Percentiles rank a stretch among this genome's conserved stretches.
Conservation (phyloP, 1,284 basidiomycete species). For the Sphaerobolus stellatus region DNA sequence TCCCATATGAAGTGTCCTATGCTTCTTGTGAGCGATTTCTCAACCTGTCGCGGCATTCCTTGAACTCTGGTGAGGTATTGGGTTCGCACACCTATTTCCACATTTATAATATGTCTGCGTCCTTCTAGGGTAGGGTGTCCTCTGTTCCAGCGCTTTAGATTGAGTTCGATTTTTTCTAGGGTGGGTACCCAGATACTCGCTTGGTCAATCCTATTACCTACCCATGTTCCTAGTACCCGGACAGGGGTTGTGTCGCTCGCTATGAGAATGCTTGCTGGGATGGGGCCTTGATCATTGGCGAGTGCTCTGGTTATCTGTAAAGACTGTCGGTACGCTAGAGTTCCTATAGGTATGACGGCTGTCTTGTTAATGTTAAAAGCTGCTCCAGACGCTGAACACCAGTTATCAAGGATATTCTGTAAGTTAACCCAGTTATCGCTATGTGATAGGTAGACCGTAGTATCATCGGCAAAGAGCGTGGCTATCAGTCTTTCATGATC, state of each 20-base stretch:
- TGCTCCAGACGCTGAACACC: conserved; percentile 34
- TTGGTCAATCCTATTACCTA: conserved; percentile 23
- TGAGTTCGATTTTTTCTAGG: conserved; percentile 4
- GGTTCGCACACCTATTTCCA: not conserved
- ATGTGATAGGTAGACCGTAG: conserved; percentile 23
- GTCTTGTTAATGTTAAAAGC: conserved; percentile 38
- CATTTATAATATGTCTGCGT: not conserved
- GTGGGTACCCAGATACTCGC: conserved; percentile 24
- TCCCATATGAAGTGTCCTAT: conserved; percentile 16
- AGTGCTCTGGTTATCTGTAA: conserved; percentile 2
- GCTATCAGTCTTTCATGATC: conserved; percentile 24
- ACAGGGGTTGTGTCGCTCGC: conserved; percentile 22
- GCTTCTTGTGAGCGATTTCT: conserved; percentile 1
- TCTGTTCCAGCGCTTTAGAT: conserved; percentile 19
- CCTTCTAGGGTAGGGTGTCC: conserved; percentile 19
- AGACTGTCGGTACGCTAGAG: conserved; percentile 11
- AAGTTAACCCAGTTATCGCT: conserved; percentile 22
- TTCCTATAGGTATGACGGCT: conserved; percentile 34
- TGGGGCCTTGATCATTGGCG: not conserved
- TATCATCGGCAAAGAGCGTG: conserved; percentile 26
- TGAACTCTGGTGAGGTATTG: conserved; percentile 16
- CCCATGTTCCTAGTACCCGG: conserved; percentile 28
- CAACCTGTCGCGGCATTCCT: conserved; percentile 20
- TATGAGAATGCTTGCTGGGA: conserved; percentile 15
- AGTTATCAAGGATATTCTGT: conserved; percentile 22